Base-by-base conservation (phyloP, 768 basidiomycete species). In the Phaeotremella skinneri region DNA sequence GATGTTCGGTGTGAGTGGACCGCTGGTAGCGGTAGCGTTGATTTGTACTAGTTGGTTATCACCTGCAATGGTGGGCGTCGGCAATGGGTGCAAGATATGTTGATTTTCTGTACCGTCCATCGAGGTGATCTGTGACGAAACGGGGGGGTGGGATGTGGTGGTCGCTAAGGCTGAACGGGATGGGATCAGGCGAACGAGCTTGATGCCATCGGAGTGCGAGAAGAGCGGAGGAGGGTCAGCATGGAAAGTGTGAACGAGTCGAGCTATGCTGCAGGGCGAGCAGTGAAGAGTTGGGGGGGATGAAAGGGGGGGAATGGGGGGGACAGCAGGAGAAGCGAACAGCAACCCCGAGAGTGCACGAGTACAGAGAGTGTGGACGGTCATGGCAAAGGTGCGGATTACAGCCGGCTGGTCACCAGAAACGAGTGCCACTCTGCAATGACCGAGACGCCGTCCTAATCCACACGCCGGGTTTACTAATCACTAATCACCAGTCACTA, bases 51-150 rank as follows among this genome's bases (percentile, higher is more conserved):
- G 45, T 47, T 56, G 26, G 21, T 5, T 31, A 48, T 55, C 45
- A n/a, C 41, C 25, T n/a, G 54, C 6, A 13, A 21, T 45, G 43
- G 7, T 55, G 11, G 51, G n/a, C 13, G 21, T 29, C 27, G 61
- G 53, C 56, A 45, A 49, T 47, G 58, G 31, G 27, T 66, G 60
- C 39, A 55, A 54, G 49, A 60, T 61, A 61, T 62, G 61, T 47
- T 50, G 39, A 4, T 50, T 23, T 4, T 62, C 54, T 51, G 39
- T 49, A 32, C 32, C 53, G 57, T 62, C 47, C 64, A 65, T 65
- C 52, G 51, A 60, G 39, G 23, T 13, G 34, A 37, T 37, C n/a
- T n/a, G 34, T 37, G 34, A 7, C 17, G 34, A 53, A 56, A 23
- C 31, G 21, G 31, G 25, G 27, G 25, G 25, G 48, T 29, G 32